Base-by-base conservation (phyloP, 1,284 basidiomycete species). In the Irpex sp. region DNA sequence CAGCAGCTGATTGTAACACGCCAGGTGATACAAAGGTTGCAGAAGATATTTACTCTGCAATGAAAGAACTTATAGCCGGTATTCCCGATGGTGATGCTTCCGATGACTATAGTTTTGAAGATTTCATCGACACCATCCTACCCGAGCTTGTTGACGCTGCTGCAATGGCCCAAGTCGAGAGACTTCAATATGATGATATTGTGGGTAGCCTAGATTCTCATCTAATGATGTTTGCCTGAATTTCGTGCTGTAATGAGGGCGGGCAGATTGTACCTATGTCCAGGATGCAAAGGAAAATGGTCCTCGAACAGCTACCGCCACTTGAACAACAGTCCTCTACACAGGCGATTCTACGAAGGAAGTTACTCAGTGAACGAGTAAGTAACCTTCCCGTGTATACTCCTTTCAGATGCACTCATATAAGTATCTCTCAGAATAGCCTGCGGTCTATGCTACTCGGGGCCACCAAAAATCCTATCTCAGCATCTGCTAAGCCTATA, bases 61-160 rank as follows among this genome's bases (percentile, higher is more conserved):
- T 46, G 39, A n/a, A 46, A 46, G 13, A 11, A n/a, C 39, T 46
- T n/a, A 46, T 46, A 13, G 39, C 39, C 11, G 11, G 39, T n/a
- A 46, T 46, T 46, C 17, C 49, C 17, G 49, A 51, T 1, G 49
- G 2, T 51, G 49, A 26, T 51, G 21, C 17, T 15, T 15, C 11
- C 13, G 31, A 35, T 1, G 56, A 58, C 0, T 65, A 70, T 9
- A 59, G 62, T 13, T 76, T 75, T 33, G 74, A 76, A 4, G 21
- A 50, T 0, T 33, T 71, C 11, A 63, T 72, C 0, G 68, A 68
- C 31, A 57, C 68, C 0, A 7, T 69, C 8, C 64, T 74, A 4
- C 63, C 65, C 1, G 70, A 73, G 5, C 68, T 68, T 5, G 53
- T 66, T 0, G 60, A 68, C 6, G 61, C 61, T 13, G 64, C 63